These are phyloP conservation scores for Coleophoma eucalyptorum DNA, from an alignment of 2,329 filamentous ascomycete species.

Conservation along the genomic window DNA sequence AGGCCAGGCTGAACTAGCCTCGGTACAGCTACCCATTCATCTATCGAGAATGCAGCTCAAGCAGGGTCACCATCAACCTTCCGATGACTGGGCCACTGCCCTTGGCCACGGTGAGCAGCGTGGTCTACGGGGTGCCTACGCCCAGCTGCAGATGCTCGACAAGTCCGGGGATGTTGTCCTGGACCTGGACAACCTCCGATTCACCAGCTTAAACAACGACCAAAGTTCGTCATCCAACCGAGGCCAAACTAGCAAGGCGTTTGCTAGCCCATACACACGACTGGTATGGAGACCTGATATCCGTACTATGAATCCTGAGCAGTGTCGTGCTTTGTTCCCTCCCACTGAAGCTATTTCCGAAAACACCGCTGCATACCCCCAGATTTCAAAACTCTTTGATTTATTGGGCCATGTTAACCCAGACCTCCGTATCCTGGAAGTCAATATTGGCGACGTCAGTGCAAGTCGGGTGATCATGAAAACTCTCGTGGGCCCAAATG, in stretches of 20 bases:
- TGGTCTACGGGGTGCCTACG: constrained; percentile 22
- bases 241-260: too few species aligned
- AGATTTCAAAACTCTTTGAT: not conserved
- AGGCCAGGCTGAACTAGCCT: not conserved
- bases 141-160: not conserved
- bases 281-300: not conserved
- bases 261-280: not conserved
- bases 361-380: not conserved
- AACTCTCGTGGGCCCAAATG: not conserved
- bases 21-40: too few species aligned
- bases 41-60: too few species aligned
- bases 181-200: not conserved
- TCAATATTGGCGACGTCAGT: not conserved
- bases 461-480: not conserved
- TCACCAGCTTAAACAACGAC: too few species aligned
- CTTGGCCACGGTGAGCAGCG: constrained; percentile 20
- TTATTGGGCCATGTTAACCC: not conserved
- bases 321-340: too few species aligned
- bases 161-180: not conserved
- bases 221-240: too few species aligned
- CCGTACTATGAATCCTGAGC: constrained; percentile 7
- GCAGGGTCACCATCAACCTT: too few species aligned
- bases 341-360: constrained; percentile 12
- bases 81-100: too few species aligned
- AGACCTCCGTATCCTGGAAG: not conserved